Base-by-base conservation (phyloP, 2,329 filamentous ascomycete genomes). In the Sclerotinia sclerotiorum region DNA sequence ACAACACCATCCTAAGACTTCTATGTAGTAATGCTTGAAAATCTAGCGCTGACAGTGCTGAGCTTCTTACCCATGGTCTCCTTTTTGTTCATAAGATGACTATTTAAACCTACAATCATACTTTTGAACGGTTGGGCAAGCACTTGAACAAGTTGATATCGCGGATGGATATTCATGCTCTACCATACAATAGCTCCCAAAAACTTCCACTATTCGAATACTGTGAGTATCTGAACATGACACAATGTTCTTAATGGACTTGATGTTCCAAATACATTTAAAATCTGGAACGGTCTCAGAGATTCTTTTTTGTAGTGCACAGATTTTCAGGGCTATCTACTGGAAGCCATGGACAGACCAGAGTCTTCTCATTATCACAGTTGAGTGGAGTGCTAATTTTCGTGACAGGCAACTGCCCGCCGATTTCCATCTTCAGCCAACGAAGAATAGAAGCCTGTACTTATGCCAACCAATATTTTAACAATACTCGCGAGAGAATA, bases 121-220 rank as follows among this genome's bases (percentile, higher is more conserved):
- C 6, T 2, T 19, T 39, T 32, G 32, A 56, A 56, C 6, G 29
- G 39, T 56, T 29, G 54, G 21, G 24, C 11, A 19, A 15, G 54
- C n/a, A 55, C 52, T 35, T 29, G 19, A 55, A 32, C 35, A 21
- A 11, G 10, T 55, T 55, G 29, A 35, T 32, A 29, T 55, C 17
- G 52, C 27, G 27, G 17, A 32, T 21, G 27, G 46, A 48, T 19
- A 60, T 61, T 27, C 32, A 32, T 21, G 5, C 27, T 48, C 42
- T 61, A 48, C 29, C 57, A 61, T 35, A 13, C 11, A n/a, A 61
- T 61, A 15, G 44, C 39, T 49, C 46, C 19, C n/a, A 29, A 62
- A 5, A 39, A 51, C 39, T 60, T 39, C 42, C 29, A 51, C 39
- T 8, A 49, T 35, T 35, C 8, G 17, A 35, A 21, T 10, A 27